These are phyloP conservation scores for Trichoderma sp. DNA, from an alignment of 2,329 filamentous ascomycete species.

Conservation along the genomic window DNA sequence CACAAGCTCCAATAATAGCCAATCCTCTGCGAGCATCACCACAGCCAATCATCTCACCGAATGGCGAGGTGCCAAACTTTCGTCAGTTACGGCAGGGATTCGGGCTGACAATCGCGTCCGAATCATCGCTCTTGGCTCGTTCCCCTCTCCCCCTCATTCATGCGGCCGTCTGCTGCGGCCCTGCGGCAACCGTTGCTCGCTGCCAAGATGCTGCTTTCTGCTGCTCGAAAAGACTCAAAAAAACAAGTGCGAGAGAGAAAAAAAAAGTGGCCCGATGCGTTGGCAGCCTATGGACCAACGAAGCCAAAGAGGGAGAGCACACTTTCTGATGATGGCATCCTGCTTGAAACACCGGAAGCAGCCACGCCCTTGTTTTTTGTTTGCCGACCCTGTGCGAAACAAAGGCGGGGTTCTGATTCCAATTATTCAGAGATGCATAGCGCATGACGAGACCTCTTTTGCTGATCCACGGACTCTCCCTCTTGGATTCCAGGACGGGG, in stretches of 20 bases:
- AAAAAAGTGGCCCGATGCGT: conserved; percentile 6
- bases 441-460: neutral
- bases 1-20: neutral
- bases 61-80: neutral
- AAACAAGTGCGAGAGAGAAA: neutral
- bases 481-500: neutral
- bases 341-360: neutral
- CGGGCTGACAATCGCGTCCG: conserved; percentile 3
- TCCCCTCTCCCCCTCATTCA: neutral
- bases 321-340: neutral
- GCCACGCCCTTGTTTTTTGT: too few species aligned
- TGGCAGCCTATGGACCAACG: conserved; percentile 12
- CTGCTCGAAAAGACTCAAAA: neutral
- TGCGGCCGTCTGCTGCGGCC: conserved; percentile 12
- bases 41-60: neutral
- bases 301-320: neutral
- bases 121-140: neutral
- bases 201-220: conserved; percentile 1
- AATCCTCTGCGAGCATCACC: neutral
- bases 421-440: conserved; percentile 1
- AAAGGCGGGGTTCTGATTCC: neutral
- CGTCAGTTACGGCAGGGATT: neutral
- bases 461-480: neutral
- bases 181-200: neutral
- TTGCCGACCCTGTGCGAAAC: neutral